Base-by-base conservation (phyloP, 805 yeast genomes). In the Saccharomycopsis capsularis region DNA sequence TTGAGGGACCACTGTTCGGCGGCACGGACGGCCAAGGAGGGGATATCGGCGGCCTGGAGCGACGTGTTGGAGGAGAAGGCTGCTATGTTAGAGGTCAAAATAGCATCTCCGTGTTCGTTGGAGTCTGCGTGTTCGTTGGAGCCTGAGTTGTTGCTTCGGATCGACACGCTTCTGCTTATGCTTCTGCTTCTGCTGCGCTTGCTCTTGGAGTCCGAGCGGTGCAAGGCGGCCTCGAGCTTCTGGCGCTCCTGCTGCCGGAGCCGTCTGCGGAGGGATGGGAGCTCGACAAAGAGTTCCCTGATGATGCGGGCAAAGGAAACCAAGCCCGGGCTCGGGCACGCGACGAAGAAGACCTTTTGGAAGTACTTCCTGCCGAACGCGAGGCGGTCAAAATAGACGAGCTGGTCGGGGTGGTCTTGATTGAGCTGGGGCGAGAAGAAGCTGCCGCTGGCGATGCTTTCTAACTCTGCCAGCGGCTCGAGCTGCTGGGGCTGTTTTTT, bases 1-100 rank as follows among this genome's bases (percentile, higher is more conserved):
- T 64, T 58, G 13, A 52, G 53, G 3, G 75, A 73, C 90, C 91
- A 84, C 23, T 69, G 69, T 4, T 65, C 69, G 0, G 87, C 81
- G 30, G 73, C 68, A 39, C 60, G 58, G 27, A 71, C 66, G 5
- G 70, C 68, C 21, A 51, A 15, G 9, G n/a, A 6, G 7, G 48
- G n/a, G 7, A 48, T 32, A 11, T 48, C 52, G 4, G 21, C 37
- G 18, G 47, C 41, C 13, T 21, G 11, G 11, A 24, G 7, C 6
- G 18, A 2, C 6, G 38, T 34, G 6, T 34, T 34, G 19, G 19
- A 6, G 6, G 19, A 9, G 19, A 6, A 5, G 19, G 19, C 15
- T 18, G 38, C 38, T 9, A 6, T n/a, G 7, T 34, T 16, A 13
- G 38, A 6, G 13, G 7, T 27, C 7, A 13, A 7, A 27, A 7